Base-by-base conservation (phyloP, 2,329 filamentous ascomycete genomes). In the Aspergillus hiratsukae region DNA sequence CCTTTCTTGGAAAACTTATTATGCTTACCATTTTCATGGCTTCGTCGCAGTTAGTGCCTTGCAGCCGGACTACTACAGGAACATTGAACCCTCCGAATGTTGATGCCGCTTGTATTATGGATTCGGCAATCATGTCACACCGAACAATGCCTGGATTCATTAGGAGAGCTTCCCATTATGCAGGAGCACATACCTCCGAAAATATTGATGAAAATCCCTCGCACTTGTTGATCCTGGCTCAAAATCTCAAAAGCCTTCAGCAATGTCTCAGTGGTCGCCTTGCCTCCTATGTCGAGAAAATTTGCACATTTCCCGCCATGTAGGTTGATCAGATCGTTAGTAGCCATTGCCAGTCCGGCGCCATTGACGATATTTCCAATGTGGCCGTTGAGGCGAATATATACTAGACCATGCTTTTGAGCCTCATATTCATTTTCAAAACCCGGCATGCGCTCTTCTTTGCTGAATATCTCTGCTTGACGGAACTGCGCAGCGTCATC, bases 171-270 rank as follows among this genome's bases (percentile, higher is more conserved):
- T 5, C 4, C 10, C 3, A 0, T 49, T 17, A 31, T 28, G 17
- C 2, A 23, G 9, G 19, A 50, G 14, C 31, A 61, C 65, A 53
- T 35, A 69, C 68, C 68, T 7, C 69, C 64, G 46, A 64, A 86
- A 8, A 86, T 83, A 55, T 86, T 86, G 8, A 86, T 80, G 49
- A 85, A 71, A 27, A 86, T 75, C 0, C 62, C 68, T 29, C 62
- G 63, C 3, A 70, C 57, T 3, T 62, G 57, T 21, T 56, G 3
- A 58, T 72, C 67, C 4, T 52, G 53, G 6, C 56, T 51, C 7
- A 72, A 53, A 31, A 72, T 66, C 28, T 58, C 55, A 57, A 72
- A 71, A 5, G 70, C 70, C 49, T 67, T 64, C 0, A 54, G 43
- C 51, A 72, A 53, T 11, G 68, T 66, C 52, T 66, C 59, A 27